Percentiles rank a stretch among this genome's conserved stretches.
Conservation (phyloP, 2,329 filamentous ascomycete genomes). For the Alternaria ventricosa region DNA sequence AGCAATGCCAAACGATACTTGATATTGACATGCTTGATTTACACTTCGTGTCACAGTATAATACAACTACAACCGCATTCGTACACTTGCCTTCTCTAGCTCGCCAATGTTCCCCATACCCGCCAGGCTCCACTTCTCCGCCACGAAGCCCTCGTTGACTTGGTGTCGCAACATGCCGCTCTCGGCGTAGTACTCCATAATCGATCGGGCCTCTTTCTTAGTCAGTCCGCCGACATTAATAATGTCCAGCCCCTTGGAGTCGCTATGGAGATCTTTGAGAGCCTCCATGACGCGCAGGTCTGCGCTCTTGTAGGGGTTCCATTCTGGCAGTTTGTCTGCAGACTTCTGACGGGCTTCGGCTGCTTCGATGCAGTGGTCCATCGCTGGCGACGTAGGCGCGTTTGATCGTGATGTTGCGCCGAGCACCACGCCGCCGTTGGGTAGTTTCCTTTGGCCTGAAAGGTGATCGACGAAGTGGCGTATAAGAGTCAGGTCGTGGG, state of each 20-base stretch:
- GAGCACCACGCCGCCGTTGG: constrained; percentile 80
- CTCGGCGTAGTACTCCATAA: constrained; percentile 93
- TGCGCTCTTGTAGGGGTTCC: constrained; percentile 60
- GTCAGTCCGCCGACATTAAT: constrained; percentile 70
- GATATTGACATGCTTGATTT: constrained; percentile 22
- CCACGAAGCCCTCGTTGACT: constrained; percentile 73
- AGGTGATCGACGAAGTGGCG: constrained; percentile 77
- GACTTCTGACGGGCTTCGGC: constrained; percentile 53
- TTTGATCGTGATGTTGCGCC: constrained; percentile 78
- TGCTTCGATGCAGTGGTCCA: constrained; percentile 70
- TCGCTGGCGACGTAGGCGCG: constrained; percentile 65
- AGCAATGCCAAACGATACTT: constrained; percentile 1
- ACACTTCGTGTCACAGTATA: constrained; percentile 24
- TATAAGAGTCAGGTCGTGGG: constrained; percentile 81
- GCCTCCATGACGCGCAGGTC: constrained; percentile 61
- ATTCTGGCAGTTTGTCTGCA: constrained; percentile 46
- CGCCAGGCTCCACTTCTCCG: constrained; percentile 82
- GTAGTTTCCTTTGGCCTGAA: constrained; percentile 52
- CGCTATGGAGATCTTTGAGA: constrained; percentile 48
- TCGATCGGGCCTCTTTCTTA: constrained; percentile 74
- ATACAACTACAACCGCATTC: constrained; percentile 41
- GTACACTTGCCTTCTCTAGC: constrained; percentile 72
- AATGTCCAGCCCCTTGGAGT: constrained; percentile 49
- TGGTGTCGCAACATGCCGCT: constrained; percentile 78
- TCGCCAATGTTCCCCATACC: constrained; percentile 85